A percentile compares a stretch with the other conserved stretches of the same genome.
phyloP scores from a whole-genome alignment of 2,329 filamentous ascomycete genomes.

The Septoria linicola region DNA sequence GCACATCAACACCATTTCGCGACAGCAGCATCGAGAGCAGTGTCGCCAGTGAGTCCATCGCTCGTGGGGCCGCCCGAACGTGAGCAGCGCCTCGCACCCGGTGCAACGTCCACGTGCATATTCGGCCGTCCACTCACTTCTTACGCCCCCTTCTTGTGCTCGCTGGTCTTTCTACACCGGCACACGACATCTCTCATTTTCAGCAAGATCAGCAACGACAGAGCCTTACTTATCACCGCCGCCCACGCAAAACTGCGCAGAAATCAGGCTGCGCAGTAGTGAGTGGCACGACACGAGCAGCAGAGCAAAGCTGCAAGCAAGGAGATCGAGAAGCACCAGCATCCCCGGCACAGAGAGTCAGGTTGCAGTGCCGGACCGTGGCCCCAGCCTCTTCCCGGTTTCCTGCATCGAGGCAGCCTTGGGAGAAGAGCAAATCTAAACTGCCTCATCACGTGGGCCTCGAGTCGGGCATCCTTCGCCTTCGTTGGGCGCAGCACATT shows the following conservation, averaged over 20 bases:
- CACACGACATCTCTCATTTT: neutral
- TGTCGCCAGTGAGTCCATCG: slow-evolving; percentile 2
- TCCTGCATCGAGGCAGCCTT: too few species aligned
- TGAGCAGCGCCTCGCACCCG: neutral
- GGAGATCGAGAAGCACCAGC: neutral
- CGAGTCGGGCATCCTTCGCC: slow-evolving; percentile 12
- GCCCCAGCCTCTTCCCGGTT: neutral
- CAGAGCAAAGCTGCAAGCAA: slow-evolving; percentile 1
- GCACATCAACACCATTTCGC: neutral
- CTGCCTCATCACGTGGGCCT: slow-evolving; percentile 5
- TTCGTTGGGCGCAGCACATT: slow-evolving; percentile 14
- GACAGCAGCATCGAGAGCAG: neutral
- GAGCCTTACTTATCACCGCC: neutral
- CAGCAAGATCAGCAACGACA: neutral
- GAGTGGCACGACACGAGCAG: neutral
- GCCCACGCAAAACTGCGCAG: neutral
- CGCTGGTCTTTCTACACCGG: neutral
- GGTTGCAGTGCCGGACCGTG: neutral
- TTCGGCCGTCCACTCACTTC: slow-evolving; percentile 2
- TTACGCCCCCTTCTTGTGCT: slow-evolving; percentile 2
- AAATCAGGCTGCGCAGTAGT: neutral
- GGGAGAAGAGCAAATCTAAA: too few species aligned
- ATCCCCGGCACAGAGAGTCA: slow-evolving; percentile 1
- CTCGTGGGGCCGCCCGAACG: slow-evolving; percentile 5
- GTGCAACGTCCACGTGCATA: neutral